These are phyloP conservation scores for Daedalea quercina DNA, from an alignment of 768 basidiomycete species.

Conservation along the genomic window DNA sequence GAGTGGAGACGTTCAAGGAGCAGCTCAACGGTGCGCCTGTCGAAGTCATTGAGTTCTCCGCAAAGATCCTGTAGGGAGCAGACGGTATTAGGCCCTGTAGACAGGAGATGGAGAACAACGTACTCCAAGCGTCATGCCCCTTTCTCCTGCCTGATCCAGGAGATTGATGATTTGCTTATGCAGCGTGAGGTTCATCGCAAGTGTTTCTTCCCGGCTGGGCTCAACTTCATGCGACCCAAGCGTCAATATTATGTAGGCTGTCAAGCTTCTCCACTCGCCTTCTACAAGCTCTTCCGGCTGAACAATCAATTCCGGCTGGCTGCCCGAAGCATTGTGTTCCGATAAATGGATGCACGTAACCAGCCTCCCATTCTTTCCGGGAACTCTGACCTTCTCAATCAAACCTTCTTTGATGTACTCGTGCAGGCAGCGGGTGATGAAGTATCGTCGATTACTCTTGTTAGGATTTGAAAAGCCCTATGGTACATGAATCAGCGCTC, in stretches of 20 bases:
- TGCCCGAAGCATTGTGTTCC: conserved; percentile 25
- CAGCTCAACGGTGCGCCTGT: conserved; percentile 80
- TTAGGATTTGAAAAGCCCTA: conserved; percentile 74
- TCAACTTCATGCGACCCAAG: background rate
- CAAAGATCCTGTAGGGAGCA: conserved; percentile 49
- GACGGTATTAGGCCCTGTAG: background rate
- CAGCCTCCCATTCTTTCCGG: conserved; percentile 38
- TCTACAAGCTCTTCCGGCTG: conserved; percentile 15
- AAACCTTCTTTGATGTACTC: conserved; percentile 68
- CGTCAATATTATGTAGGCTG: too few relatives aligned
- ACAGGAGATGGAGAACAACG: conserved; percentile 6
- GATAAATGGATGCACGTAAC: conserved; percentile 67
- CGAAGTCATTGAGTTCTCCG: conserved; percentile 56
- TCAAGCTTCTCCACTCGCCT: too few relatives aligned
- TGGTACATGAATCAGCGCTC: conserved; percentile 2
- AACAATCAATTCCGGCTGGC: conserved; percentile 12
- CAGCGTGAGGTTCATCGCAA: conserved; percentile 59
- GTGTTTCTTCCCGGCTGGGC: conserved; percentile 2
- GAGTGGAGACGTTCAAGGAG: conserved; percentile 64
- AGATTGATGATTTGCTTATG: conserved; percentile 77
- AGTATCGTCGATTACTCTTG: conserved; percentile 77
- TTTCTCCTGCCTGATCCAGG: conserved; percentile 57
- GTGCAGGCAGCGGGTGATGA: conserved; percentile 57
- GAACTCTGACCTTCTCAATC: conserved; percentile 70
- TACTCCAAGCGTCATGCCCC: conserved; percentile 72